These are phyloP conservation scores for Arabidopsis suecica DNA, from an alignment of 345 rosid species.

Conservation along the genomic window DNA sequence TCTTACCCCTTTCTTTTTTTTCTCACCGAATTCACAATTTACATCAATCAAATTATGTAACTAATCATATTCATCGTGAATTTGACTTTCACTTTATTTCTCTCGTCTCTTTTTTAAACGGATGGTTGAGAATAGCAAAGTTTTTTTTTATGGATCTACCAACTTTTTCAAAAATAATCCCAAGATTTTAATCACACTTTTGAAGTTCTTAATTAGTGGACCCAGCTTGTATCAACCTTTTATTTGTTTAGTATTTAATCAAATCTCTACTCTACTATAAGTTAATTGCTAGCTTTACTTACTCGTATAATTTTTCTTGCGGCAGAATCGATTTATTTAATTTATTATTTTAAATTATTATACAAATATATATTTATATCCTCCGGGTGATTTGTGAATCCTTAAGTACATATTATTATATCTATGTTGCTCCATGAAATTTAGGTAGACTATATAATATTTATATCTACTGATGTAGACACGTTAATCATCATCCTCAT, in stretches of 20 bases:
- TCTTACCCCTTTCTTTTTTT: constrained; percentile 4
- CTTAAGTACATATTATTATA: constrained; percentile 28
- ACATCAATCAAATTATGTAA: background rate
- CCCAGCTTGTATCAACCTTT: constrained; percentile 25
- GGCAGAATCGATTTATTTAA: constrained; percentile 33
- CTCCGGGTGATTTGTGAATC: constrained; percentile 43
- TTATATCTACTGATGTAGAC: constrained; percentile 37
- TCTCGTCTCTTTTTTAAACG: background rate
- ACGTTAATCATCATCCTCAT: constrained; percentile 36
- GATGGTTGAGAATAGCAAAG: constrained; percentile 14
- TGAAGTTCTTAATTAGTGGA: constrained; percentile 32
- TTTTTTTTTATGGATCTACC: constrained; percentile 25
- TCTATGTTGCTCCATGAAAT: constrained; percentile 36
- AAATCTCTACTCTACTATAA: constrained; percentile 16
- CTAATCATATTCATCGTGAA: background rate
- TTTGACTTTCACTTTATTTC: constrained; percentile 11
- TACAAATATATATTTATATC: constrained; percentile 27
- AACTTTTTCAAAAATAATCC: constrained; percentile 33
- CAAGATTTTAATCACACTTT: constrained; percentile 23
- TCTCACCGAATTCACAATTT: constrained; percentile 13
- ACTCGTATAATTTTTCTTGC: constrained; percentile 14
- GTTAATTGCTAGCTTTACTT: constrained; percentile 25
- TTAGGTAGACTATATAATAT: constrained; percentile 29
- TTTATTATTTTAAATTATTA: constrained; percentile 21
- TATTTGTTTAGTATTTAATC: constrained; percentile 31